Conservation (phyloP, 768 basidiomycete species). For the Tephrocybe rancida region DNA sequence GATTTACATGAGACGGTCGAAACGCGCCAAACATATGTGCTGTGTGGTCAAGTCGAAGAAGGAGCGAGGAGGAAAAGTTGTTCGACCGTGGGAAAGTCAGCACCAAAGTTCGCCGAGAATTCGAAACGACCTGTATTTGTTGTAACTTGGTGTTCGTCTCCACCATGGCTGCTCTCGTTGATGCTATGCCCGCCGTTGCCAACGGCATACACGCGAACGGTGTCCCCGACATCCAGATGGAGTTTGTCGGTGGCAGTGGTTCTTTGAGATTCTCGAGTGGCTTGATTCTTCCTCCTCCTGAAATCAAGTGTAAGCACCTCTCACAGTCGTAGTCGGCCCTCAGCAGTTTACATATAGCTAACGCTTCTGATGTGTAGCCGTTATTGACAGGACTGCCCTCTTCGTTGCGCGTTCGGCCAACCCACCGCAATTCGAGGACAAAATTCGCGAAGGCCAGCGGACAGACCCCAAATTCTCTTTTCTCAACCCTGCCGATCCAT, state of each 20-base stretch:
- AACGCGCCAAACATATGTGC: slow-evolving; percentile 85
- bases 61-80: slow-evolving; percentile 22
- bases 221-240: slow-evolving; percentile 43
- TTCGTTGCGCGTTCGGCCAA: slow-evolving; percentile 95
- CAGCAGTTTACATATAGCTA: slow-evolving; percentile 7
- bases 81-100: slow-evolving; percentile 33
- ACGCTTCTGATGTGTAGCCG: slow-evolving; percentile 49
- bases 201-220: slow-evolving; percentile 47
- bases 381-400: slow-evolving; percentile 93
- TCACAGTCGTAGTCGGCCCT: slow-evolving; percentile 29
- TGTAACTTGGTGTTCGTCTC: slow-evolving; percentile 17
- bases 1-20: slow-evolving; percentile 63
- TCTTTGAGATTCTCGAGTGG: slow-evolving; percentile 71
- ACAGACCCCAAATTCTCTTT: slow-evolving; percentile 98
- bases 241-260: slow-evolving; percentile 28
- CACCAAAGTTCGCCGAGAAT: slow-evolving; percentile 8
- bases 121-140: slow-evolving; percentile 23
- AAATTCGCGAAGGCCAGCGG: slow-evolving; percentile 95
- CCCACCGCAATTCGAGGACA: slow-evolving; percentile 92
- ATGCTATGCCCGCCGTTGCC: slow-evolving; percentile 22
- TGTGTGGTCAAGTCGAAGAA: slow-evolving; percentile 8
- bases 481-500: slow-evolving; percentile 95
- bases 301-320: slow-evolving; percentile 82
- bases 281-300: slow-evolving; percentile 93
- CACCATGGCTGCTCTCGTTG: slow-evolving; percentile 51